Evolutionary conservation across 1,284 basidiomycete genomes (phyloP).

Genomic region (Meripilus lineatus): DNA sequence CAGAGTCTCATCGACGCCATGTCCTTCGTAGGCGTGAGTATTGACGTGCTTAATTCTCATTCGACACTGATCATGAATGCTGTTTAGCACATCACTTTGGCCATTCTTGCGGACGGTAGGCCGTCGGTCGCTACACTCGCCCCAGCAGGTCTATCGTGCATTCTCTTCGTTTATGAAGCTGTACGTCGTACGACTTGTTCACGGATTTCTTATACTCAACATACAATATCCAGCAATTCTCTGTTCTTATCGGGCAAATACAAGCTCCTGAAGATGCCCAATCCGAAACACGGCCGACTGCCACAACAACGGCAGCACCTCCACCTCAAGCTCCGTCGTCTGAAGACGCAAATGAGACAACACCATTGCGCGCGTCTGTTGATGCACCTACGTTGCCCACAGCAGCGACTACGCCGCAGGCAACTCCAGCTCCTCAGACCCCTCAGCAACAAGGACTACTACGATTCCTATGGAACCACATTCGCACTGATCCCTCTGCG

Average conservation of each 20-base stretch:
- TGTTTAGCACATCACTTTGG: constrained; percentile 70
- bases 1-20: constrained; percentile 78
- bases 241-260: constrained; percentile 72
- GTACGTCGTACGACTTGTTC: constrained; percentile 36
- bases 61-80: constrained; percentile 1
- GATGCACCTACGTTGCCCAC: constrained; percentile 22
- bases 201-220: background rate
- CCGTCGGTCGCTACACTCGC: constrained; percentile 76
- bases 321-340: constrained; percentile 5
- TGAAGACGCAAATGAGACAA: constrained; percentile 8
- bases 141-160: constrained; percentile 74
- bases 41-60: background rate
- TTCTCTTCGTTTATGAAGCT: constrained; percentile 69
- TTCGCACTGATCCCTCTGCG: constrained; percentile 66
- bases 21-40: constrained; percentile 65
- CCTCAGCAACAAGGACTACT: constrained; percentile 34
- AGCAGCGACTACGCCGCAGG: constrained; percentile 20
- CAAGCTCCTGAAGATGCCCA: constrained; percentile 71
- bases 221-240: constrained; percentile 64
- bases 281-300: constrained; percentile 9
- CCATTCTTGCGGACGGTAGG: constrained; percentile 74
- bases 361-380: constrained; percentile 12
- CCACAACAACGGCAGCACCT: constrained; percentile 11
- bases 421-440: constrained; percentile 16
- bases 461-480: constrained; percentile 48